Conservation (phyloP, 176 grass and related monocot genomes). For the Avena sativa region DNA sequence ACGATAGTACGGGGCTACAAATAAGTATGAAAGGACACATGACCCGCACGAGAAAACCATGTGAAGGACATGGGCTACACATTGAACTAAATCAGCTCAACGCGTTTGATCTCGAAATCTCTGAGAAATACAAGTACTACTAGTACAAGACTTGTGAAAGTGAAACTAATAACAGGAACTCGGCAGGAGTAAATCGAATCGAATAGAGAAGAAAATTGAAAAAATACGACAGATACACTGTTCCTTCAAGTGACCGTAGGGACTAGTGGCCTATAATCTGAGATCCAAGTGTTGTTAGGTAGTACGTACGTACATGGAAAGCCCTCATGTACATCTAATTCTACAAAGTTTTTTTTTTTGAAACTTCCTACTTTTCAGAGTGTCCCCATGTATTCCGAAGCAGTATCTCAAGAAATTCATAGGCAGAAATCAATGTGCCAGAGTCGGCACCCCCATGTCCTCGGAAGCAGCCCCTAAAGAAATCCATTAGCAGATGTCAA, state of each 20-base stretch:
- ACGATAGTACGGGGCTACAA: not conserved
- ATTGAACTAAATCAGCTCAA: not conserved
- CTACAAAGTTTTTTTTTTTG: not conserved
- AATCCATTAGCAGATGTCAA: not conserved
- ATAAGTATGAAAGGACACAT: not conserved
- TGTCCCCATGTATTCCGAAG: not conserved
- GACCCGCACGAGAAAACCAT: slow-evolving; percentile 8
- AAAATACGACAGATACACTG: not conserved
- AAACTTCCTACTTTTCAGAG: not conserved
- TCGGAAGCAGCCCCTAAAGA: not conserved
- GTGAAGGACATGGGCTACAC: not conserved
- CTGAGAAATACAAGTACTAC: too few relatives aligned
- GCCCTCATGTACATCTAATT: not conserved
- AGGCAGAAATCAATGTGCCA: not conserved
- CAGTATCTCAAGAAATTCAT: slow-evolving; percentile 12
- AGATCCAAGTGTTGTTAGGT: slow-evolving; percentile 25
- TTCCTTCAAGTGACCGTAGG: not conserved
- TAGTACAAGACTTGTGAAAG: too few relatives aligned
- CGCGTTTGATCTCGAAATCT: not conserved
- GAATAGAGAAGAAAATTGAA: not conserved
- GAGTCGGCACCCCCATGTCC: not conserved
- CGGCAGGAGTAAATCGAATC: not conserved
- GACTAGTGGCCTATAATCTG: slow-evolving; percentile 10
- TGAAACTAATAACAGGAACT: too few relatives aligned
- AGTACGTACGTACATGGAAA: not conserved